Evolutionary conservation across 2,329 filamentous ascomycete species (phyloP).

Genomic region (Tolypocladium ophioglossoides): DNA sequence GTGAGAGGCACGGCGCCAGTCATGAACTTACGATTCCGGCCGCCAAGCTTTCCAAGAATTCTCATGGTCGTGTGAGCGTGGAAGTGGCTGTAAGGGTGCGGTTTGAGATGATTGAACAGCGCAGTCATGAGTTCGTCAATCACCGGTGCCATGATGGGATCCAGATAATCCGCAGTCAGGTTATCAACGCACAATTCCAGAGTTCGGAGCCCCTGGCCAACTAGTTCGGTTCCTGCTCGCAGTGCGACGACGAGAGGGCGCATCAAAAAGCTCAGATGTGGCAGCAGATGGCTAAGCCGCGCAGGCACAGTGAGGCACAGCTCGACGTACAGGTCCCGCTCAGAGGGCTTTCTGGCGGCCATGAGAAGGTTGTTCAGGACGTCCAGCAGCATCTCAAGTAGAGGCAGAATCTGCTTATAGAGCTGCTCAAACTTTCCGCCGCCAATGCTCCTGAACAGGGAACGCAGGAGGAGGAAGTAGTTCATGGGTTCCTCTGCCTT

Average conservation of each 20-base stretch:
- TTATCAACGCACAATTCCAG: constrained; percentile 97
- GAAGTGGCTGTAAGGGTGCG: constrained; percentile 92
- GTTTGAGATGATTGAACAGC: constrained; percentile 88
- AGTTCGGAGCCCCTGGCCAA: constrained; percentile 86
- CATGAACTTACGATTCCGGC: constrained; percentile 90
- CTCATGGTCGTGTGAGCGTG: constrained; percentile 96
- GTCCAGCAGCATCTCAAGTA: constrained; percentile 94
- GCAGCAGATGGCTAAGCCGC: constrained; percentile 83
- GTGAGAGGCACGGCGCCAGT: constrained; percentile 76
- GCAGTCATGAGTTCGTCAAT: constrained; percentile 99
- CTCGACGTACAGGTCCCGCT: constrained; percentile 94
- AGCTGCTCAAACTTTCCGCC: constrained; percentile 95
- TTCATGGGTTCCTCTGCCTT: constrained; percentile 97
- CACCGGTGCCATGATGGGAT: constrained; percentile 97
- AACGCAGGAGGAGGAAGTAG: constrained; percentile 88
- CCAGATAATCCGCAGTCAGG: constrained; percentile 90
- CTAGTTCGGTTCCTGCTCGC: constrained; percentile 81
- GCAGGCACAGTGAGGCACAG: constrained; percentile 93
- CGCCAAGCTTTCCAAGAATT: constrained; percentile 92
- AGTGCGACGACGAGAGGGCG: constrained; percentile 92
- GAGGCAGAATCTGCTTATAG: constrained; percentile 93
- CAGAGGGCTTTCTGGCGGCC: constrained; percentile 79
- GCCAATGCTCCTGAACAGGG: constrained; percentile 90
- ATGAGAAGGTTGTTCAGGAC: constrained; percentile 91
- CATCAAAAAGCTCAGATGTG: constrained; percentile 95